A percentile compares a stretch with the other conserved stretches of the same genome.
These are phyloP conservation scores for Hypseocharis bilobata DNA, from an alignment of 441 rosid species.

Conservation along the genomic window DNA sequence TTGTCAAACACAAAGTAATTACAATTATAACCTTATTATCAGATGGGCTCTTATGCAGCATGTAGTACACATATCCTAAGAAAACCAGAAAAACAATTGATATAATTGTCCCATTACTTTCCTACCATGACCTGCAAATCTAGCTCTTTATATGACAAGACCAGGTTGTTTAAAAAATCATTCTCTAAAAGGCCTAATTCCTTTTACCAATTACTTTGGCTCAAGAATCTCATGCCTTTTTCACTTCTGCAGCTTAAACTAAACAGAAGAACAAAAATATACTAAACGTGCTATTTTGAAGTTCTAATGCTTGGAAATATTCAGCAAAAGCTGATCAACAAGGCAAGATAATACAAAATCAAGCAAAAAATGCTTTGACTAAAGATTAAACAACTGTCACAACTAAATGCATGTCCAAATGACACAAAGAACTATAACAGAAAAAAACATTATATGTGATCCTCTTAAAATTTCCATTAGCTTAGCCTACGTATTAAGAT, in stretches of 20 bases:
- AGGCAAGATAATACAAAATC: neutral
- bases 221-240: neutral
- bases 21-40: neutral
- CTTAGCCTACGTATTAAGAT: neutral
- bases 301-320: no score
- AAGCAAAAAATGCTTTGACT: neutral
- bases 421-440: constrained; percentile 2
- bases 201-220: neutral
- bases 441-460: neutral
- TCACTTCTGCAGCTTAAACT: neutral
- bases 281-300: neutral
- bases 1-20: neutral
- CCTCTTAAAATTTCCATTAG: neutral
- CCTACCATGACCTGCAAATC: neutral
- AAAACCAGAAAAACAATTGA: neutral
- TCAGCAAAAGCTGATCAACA: neutral
- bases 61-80: neutral
- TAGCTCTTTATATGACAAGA: neutral
- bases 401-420: constrained; percentile 1
- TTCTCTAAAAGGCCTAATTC: neutral
- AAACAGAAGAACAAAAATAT: neutral
- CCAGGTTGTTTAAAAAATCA: neutral
- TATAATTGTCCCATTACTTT: neutral
- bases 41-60: neutral
- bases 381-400: neutral